phyloP scores from a whole-genome alignment of 306 rosid species.

The Quercus mongolica region DNA sequence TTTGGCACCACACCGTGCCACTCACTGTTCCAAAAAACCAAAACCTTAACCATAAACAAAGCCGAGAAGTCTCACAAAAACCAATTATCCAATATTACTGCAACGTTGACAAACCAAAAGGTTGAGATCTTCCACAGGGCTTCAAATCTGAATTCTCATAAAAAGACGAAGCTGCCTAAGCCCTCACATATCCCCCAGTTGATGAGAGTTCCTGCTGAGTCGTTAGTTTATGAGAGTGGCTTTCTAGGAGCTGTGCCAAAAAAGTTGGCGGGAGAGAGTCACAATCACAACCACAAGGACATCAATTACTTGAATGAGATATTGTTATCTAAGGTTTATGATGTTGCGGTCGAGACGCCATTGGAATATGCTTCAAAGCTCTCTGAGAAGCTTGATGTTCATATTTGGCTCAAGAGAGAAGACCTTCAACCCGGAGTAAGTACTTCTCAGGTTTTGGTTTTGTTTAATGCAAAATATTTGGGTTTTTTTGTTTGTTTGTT shows the following conservation, averaged over 20 bases:
- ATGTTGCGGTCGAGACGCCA: slow-evolving; percentile 46
- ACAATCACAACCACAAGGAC: slow-evolving; percentile 8
- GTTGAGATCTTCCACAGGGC: not conserved
- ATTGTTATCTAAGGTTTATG: slow-evolving; percentile 49
- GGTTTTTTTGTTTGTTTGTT: not conserved
- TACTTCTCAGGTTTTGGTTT: not conserved
- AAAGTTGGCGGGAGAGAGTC: slow-evolving; percentile 15
- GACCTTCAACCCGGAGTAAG: slow-evolving; percentile 50
- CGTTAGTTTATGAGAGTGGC: slow-evolving; percentile 45
- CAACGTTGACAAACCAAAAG: not conserved
- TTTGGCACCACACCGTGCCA: not conserved
- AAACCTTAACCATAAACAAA: not conserved
- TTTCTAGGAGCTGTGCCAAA: slow-evolving; percentile 46
- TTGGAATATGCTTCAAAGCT: slow-evolving; percentile 42
- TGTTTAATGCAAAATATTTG: too few relatives aligned
- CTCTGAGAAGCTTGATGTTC: slow-evolving; percentile 41
- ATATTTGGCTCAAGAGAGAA: slow-evolving; percentile 54
- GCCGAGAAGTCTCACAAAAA: not conserved
- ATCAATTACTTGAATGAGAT: slow-evolving; percentile 44
- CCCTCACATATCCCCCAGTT: not conserved
- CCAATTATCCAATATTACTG: not conserved
- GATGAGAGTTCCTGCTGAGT: slow-evolving; percentile 25
- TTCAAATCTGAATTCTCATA: not conserved
- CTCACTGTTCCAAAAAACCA: not conserved
- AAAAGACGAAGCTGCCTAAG: not conserved